Evolutionary conservation across 768 basidiomycete genomes (phyloP).

Genomic region (Rhizopogon salebrosus): DNA sequence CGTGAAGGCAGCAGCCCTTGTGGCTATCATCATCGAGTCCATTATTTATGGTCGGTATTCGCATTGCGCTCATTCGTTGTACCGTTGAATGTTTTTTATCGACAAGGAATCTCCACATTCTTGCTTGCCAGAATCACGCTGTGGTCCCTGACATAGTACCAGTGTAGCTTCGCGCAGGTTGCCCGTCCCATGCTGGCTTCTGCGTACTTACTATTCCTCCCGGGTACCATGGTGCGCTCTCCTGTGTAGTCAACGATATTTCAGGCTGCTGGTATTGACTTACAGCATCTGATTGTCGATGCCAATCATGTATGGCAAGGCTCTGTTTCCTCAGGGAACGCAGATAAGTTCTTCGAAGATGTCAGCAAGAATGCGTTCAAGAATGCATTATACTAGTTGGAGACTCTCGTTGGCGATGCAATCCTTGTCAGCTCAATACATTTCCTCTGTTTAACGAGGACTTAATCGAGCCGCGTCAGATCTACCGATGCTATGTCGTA

Average conservation of each 20-base stretch:
- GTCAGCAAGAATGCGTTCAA: slow-evolving; percentile 2
- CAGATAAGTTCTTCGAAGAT: not conserved
- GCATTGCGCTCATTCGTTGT: not conserved
- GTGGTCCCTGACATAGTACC: slow-evolving; percentile 5
- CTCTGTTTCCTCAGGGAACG: not conserved
- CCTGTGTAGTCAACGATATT: not conserved
- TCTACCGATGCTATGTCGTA: slow-evolving; percentile 8
- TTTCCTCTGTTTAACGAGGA: not conserved
- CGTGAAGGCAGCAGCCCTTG: not conserved
- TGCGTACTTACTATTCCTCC: slow-evolving; percentile 1
- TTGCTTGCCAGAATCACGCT: slow-evolving; percentile 3
- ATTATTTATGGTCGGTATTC: not conserved
- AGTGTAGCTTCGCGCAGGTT: not conserved
- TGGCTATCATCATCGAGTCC: not conserved
- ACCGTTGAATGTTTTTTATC: not conserved
- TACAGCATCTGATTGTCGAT: slow-evolving; percentile 2
- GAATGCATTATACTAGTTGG: slow-evolving; percentile 8
- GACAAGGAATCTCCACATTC: slow-evolving; percentile 2
- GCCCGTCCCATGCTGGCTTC: not conserved
- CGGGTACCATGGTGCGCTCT: not conserved
- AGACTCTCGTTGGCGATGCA: slow-evolving; percentile 13
- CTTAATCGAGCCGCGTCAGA: slow-evolving; percentile 2
- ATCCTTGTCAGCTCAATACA: slow-evolving; percentile 8
- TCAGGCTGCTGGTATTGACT: not conserved
- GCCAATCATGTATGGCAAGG: not conserved